Evolutionary conservation across 2,329 filamentous ascomycete genomes (phyloP), one percentile per base, ranked within the genome.

Genomic region (Aspergillus sp.): DNA sequence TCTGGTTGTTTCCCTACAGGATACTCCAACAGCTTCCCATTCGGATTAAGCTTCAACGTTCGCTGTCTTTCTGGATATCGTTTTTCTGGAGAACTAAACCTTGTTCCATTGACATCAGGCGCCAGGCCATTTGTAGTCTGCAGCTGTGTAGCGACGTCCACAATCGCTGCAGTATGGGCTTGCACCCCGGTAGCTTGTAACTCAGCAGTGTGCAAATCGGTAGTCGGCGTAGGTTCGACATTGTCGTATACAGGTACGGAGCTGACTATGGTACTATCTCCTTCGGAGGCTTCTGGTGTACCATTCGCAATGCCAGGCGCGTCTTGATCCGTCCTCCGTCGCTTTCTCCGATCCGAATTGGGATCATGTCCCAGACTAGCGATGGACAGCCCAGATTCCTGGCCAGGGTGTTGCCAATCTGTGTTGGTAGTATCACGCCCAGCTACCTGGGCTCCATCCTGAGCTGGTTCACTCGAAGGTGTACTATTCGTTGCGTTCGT

Each of bases 11-110:
- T 54, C 6, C 49, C 43, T 6, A 52, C 56, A 7, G 70, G 67
- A 0, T 68, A 70, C 26, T 61, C 65, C n/a, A 72, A 50, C 30
- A 73, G 55, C 47, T 66, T 72, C 9, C 71, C 71, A 54, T 74
- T 72, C 1, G 61, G 43, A 45, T 68, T 71, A 10, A 74, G 48
- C 45, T 65, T 68, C 28, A 74, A 49, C 3, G 58, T 64, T 48
- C 81, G 85, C 3, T 72, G 68, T 42, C 73, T 77, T 0, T 39
- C 19, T 39, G 80, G 80, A 0, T 81, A 52, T 5, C 45, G 47
- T 45, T 44, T 48, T 27, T 47, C 32, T n/a, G 29, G 7, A 35
- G 5, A 4, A 34, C 79, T 19, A 19, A 19, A 19, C 19, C 2
- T 19, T 19, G 19, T 19, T 19, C 19, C 19, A 19, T 19, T 19